Evolutionary conservation across 768 basidiomycete genomes (phyloP).

Genomic region (Mycena vitilis): DNA sequence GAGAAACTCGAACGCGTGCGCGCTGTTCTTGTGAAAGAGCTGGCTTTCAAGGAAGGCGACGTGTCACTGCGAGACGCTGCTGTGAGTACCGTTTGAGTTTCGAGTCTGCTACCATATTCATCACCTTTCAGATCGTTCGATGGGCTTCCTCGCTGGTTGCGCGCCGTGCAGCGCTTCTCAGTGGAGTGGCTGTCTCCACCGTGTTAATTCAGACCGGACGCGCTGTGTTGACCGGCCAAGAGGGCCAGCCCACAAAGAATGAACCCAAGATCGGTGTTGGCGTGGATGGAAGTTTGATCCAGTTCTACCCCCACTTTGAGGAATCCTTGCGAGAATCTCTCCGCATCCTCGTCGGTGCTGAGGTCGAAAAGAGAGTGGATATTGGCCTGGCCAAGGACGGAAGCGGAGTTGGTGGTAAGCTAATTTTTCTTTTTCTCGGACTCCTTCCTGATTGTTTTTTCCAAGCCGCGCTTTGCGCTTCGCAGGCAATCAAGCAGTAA

Average conservation of each 20-base stretch:
- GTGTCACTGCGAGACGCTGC: constrained; percentile 71
- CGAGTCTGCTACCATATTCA: constrained; percentile 40
- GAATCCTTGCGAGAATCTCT: constrained; percentile 79
- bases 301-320: constrained; percentile 93
- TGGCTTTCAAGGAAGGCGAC: constrained; percentile 68
- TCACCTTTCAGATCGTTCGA: constrained; percentile 71
- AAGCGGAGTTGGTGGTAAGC: constrained; percentile 94
- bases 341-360: constrained; percentile 78
- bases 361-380: constrained; percentile 82
- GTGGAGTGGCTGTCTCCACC: constrained; percentile 89
- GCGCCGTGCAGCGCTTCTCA: constrained; percentile 83
- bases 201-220: constrained; percentile 85
- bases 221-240: constrained; percentile 61
- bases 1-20: constrained; percentile 66
- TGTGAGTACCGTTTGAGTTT: constrained; percentile 44
- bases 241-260: constrained; percentile 45
- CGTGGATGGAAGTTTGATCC: constrained; percentile 93
- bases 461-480: constrained; percentile 87
- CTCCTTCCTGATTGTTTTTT: constrained; percentile 17
- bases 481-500: constrained; percentile 76
- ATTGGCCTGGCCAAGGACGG: constrained; percentile 98
- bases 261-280: constrained; percentile 80
- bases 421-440: constrained; percentile 4
- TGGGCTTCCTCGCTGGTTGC: constrained; percentile 86
- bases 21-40: constrained; percentile 67